phyloP scores from a whole-genome alignment of 768 basidiomycete genomes.

The Russula lepida region DNA sequence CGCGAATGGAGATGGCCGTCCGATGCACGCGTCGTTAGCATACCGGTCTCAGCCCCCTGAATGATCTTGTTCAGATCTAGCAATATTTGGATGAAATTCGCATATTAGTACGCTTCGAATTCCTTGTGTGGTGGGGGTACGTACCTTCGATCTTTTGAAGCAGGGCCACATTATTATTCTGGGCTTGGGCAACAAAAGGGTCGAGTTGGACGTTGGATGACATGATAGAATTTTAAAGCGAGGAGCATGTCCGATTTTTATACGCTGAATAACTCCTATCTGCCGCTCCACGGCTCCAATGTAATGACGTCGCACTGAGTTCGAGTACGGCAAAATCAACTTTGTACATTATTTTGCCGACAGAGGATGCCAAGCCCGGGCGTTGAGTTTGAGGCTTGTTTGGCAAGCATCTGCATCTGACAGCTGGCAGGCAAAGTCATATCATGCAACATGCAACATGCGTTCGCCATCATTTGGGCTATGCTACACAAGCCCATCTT shows the following conservation, averaged over 20 bases:
- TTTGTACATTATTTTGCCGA: no score
- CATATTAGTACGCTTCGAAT: not conserved
- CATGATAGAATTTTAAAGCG: conserved; percentile 3
- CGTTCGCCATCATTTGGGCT: no score
- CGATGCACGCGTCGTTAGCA: conserved; percentile 66
- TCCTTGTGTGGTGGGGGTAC: not conserved
- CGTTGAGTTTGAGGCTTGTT: no score
- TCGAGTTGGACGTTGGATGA: conserved; percentile 42
- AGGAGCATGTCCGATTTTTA: not conserved
- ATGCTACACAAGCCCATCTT: no score
- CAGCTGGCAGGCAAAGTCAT: no score
- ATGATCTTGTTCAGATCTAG: conserved; percentile 59
- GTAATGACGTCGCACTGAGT: not conserved
- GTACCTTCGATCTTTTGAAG: conserved; percentile 60
- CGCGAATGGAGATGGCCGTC: conserved; percentile 69
- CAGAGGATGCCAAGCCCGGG: no score
- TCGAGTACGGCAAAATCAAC: no score
- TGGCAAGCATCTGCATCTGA: no score
- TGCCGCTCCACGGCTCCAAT: not conserved
- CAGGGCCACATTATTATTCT: conserved; percentile 46
- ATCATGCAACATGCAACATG: no score
- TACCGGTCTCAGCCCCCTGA: conserved; percentile 54
- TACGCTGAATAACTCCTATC: not conserved
- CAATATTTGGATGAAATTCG: not conserved
- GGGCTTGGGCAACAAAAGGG: conserved; percentile 61